phyloP scores from a whole-genome alignment of 495 filamentous ascomycete genomes.

The Penicillium samsonianum region DNA sequence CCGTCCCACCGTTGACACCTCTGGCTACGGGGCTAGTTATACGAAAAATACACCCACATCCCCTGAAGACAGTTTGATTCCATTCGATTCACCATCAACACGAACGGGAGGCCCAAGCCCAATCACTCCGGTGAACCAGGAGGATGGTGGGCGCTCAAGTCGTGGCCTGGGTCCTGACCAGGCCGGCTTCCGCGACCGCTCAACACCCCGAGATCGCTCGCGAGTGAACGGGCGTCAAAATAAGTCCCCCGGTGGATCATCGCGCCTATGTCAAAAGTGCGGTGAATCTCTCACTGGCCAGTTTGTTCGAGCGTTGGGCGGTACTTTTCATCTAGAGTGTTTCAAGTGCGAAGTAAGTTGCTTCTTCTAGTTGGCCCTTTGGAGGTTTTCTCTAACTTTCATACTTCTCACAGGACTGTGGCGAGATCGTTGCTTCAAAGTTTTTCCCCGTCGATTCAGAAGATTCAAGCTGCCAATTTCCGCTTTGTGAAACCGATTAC shows the following conservation, averaged over 20 bases:
- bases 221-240: slow-evolving; percentile 47
- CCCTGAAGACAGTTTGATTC: slow-evolving; percentile 45
- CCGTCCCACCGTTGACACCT: slow-evolving; percentile 45
- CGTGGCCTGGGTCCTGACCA: slow-evolving; percentile 42
- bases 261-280: slow-evolving; percentile 84
- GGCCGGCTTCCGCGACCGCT: slow-evolving; percentile 39
- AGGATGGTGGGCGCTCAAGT: slow-evolving; percentile 35
- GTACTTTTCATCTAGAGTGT: slow-evolving; percentile 95
- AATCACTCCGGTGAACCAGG: slow-evolving; percentile 35
- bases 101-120: slow-evolving; percentile 25
- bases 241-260: slow-evolving; percentile 42
- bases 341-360: slow-evolving; percentile 88
- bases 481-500: slow-evolving; percentile 96
- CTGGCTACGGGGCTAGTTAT: slow-evolving; percentile 41
- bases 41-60: slow-evolving; percentile 48
- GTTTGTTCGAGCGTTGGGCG: slow-evolving; percentile 89
- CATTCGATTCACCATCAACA: slow-evolving; percentile 47
- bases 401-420: slow-evolving; percentile 73
- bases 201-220: slow-evolving; percentile 44
- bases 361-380: slow-evolving; percentile 12
- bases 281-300: slow-evolving; percentile 83
- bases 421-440: slow-evolving; percentile 93
- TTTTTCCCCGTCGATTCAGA: slow-evolving; percentile 97
- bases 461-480: slow-evolving; percentile 81
- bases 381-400: background rate